Conservation (phyloP, 164 flowering plant species). For the Macadamia integrifolia region DNA sequence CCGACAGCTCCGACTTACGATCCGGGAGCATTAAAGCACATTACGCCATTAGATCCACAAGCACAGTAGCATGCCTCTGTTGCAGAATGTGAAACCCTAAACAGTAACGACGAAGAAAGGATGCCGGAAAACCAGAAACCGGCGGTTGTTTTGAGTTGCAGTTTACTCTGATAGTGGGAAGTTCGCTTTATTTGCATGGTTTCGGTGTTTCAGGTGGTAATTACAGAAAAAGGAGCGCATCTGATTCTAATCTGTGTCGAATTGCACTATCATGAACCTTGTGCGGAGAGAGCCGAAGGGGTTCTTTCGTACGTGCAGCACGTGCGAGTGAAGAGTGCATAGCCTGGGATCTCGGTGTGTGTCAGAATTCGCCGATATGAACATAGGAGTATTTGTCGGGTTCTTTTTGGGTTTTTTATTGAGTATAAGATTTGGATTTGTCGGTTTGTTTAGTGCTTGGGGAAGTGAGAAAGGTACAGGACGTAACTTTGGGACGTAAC, state of each 20-base stretch:
- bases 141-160: not conserved
- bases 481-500: no score
- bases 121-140: constrained; percentile 2
- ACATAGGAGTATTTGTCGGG: not conserved
- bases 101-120: not conserved
- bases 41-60: constrained; percentile 2
- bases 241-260: not conserved
- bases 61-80: not conserved
- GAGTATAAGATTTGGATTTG: not conserved
- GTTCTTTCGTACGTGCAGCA: not conserved
- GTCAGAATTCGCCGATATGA: constrained; percentile 6
- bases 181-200: not conserved
- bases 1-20: not conserved
- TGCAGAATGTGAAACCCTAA: constrained; percentile 3
- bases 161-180: not conserved
- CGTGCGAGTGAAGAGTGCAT: constrained; percentile 5
- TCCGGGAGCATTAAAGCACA: not conserved
- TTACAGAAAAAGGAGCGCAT: not conserved
- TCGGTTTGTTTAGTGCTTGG: not conserved
- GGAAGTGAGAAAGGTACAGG: not conserved
- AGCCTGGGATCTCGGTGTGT: constrained; percentile 1
- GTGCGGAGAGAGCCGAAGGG: not conserved
- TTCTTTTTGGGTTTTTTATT: no score
- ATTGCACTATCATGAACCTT: constrained; percentile 7
- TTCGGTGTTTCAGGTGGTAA: not conserved